Base-by-base conservation (phyloP, 2,329 filamentous ascomycete genomes). In the Paraconiothyrium brasiliense region DNA sequence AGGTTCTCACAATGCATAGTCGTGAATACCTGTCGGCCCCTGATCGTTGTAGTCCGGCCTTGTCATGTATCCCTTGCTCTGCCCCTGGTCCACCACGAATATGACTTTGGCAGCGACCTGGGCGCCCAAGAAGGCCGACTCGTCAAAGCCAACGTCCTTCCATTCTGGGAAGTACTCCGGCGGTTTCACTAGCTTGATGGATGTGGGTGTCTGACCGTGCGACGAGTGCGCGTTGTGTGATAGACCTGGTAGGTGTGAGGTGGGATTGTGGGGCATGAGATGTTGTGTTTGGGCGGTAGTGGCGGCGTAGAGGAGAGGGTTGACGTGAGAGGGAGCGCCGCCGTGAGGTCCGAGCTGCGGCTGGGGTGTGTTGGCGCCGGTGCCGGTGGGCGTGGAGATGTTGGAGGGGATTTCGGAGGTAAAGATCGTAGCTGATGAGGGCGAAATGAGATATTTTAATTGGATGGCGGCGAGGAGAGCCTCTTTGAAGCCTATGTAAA, bases 401-500 rank as follows among this genome's bases (percentile, higher is more conserved):
- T 95, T 94, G 9, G 93, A 97, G 8, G 95, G 95, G 41, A 98
- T 89, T 79, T 99, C 95, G 24, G 93, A 97, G 39, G 94, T 97
- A 84, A 98, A 98, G 73, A 98, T 98, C 46, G 94, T 97, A 54
- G 93, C 93, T 1, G 93, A 94, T 32, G 91, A 94, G 0, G 95
- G 95, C 1, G 94, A 97, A 68, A 99, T 89, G 57, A 97, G 86
- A 78, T 97, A 95, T 67, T 94, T 93, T 52, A 90, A 86, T 41
- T 87, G 87, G 39, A 99, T 86, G 0, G 89, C 93, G 70, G 91
- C 86, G 41, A 98, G 78, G 51, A 99, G 89, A 68, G 94, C 92
- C 71, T 97, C 93, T 68, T 92, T 94, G 77, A 99, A 94, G 5
- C 95, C 93, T 82, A 41, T 10, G 20, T 13, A 16, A 4, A 60